Evolutionary conservation across 1,139 yeast genomes (phyloP), one percentile per base, ranked within the genome.

Genomic region (Lodderomyces beijingensis): DNA sequence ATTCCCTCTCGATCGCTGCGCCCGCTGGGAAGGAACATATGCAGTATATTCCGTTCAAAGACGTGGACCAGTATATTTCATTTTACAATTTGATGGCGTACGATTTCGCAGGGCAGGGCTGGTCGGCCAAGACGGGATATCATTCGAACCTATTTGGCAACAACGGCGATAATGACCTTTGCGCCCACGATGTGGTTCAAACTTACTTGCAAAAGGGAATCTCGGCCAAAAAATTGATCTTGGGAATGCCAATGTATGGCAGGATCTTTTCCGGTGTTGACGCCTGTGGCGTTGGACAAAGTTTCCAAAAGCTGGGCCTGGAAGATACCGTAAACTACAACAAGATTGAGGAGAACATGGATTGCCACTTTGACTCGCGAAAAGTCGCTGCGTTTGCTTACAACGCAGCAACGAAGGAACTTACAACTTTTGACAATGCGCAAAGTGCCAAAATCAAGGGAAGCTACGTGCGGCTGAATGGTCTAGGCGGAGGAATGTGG

Each of bases 211-310:
- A 39, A 0, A 48, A 47, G 1, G 79, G 80, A 0, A 66, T 80
- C 0, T 42, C 59, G 0, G 45, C 78, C 0, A 31, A 47, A 1
- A 83, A 84, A 46, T 44, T 91, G n/a, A 65, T 82, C 1, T 48
- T 91, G 33, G 98, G 97, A 0, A 83, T 89, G 81, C 96, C 97
- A 0, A 62, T 78, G 16, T 91, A 88, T 54, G 97, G 96, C 0
- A 65, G 95, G 32, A 69, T 76, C 0, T 89, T 87, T 48, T 46
- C 43, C 22, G 56, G 55, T 1, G 70, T 70, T 0, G 47, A 62
- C n/a, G 40, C 44, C 0, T 41, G 43, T 1, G 67, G 63, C 0
- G 48, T 69, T 17, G 78, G 78, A 4, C 38, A 52, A 2, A 30
- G 53, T 0, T 86, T 75, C 44, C 42, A 59, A 3, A 55, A 59